Evolutionary conservation across 192 early-diverging fungal species (phyloP), one percentile per base, ranked within the genome.

Genomic region (Cladochytrium replicatum): DNA sequence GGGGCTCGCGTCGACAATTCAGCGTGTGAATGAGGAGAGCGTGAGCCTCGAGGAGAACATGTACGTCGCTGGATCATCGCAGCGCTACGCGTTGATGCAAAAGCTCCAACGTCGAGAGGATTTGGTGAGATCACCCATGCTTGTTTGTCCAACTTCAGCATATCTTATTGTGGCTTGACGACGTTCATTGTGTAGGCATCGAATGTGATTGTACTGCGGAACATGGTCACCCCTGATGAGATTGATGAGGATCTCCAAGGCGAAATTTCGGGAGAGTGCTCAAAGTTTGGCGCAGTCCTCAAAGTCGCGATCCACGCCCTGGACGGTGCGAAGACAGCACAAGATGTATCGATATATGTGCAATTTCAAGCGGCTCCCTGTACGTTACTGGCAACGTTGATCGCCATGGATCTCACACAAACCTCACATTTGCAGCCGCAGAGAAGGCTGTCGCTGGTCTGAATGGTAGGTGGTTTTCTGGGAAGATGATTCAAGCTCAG

Each of bases 201-300:
- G 44, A 34, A 32, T 13, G 81, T 91, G 15, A 54, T 89, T 3
- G 54, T 74, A 13, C 65, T 84, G 29, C 72, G 74, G 41, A 88
- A 91, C 51, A 81, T 78, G 11, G 85, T 84, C 23, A 66, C 68
- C 4, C 63, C 79, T 6, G 69, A 73, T 4, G 87, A 93, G 26
- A 68, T 85, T 22, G 90, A 93, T 67, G 79, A 86, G 38, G 70
- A 81, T 11, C 71, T 93, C 39, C 75, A 84, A n/a, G 80, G 75
- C 0, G 90, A 93, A 55, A 87, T 93, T 51, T 66, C 67, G 8
- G 82, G 84, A 41, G 90, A 93, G 55, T 88, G 84, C 43, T 58
- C 58, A 51, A 91, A 91, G 61, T 89, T 80, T 51, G 90, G 90
- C 1, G 57, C 60, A 41, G 80, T 93, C 3, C 46, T 48, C 32